Conservation (phyloP, 1,284 basidiomycete genomes). For the Tetrapyrgos nigripes region DNA sequence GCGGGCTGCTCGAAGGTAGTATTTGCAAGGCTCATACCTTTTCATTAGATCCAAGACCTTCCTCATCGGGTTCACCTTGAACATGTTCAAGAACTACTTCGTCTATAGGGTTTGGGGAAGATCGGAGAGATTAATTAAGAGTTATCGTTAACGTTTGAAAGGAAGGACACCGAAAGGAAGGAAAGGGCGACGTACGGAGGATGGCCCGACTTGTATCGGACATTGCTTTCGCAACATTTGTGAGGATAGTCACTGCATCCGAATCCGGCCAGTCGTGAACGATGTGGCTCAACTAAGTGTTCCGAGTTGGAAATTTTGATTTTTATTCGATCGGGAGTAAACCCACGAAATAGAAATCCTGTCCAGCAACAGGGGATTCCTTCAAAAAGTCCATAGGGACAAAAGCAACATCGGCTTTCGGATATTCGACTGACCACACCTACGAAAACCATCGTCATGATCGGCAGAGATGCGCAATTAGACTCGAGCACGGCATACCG, state of each 20-base stretch:
- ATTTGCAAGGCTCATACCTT: too few relatives aligned
- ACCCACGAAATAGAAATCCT: constrained; percentile 16
- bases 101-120: too few relatives aligned
- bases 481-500: background rate
- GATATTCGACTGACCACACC: background rate
- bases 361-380: background rate
- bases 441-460: background rate
- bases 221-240: constrained; percentile 6
- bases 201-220: constrained; percentile 2
- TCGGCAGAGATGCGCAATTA: background rate
- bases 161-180: too few relatives aligned
- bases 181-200: constrained; percentile 6
- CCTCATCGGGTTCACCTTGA: too few relatives aligned
- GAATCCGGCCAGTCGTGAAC: constrained; percentile 12
- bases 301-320: background rate
- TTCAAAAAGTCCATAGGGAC: constrained; percentile 9
- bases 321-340: background rate
- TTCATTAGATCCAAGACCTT: too few relatives aligned
- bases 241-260: constrained; percentile 4
- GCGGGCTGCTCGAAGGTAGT: too few relatives aligned
- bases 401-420: constrained; percentile 5
- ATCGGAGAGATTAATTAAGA: too few relatives aligned
- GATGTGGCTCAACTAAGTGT: too few relatives aligned
- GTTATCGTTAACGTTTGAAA: too few relatives aligned
- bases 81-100: too few relatives aligned